A percentile compares a stretch with the other conserved stretches of the same genome.
These are phyloP conservation scores for Centella asiatica DNA, from an alignment of 129 eudicot genomes.

Conservation along the genomic window DNA sequence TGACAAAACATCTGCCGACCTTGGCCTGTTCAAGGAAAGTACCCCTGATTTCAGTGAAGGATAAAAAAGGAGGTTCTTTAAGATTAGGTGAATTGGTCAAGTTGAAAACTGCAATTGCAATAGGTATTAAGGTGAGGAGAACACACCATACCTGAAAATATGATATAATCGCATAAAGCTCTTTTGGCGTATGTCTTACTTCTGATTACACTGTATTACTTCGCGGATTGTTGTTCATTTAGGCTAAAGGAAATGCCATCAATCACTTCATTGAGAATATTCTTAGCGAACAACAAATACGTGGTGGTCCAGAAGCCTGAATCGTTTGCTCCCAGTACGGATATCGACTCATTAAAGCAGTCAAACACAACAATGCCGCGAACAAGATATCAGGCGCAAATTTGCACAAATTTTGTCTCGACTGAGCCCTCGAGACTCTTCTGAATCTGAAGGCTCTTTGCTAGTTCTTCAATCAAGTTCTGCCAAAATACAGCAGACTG, in stretches of 20 bases:
- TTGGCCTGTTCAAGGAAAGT: slow-evolving; percentile 73
- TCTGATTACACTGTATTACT: background rate
- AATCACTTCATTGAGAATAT: slow-evolving; percentile 42
- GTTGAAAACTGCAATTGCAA: slow-evolving; percentile 69
- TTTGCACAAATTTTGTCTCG: background rate
- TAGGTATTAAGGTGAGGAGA: slow-evolving; percentile 61
- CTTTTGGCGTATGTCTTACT: background rate
- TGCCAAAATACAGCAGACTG: background rate
- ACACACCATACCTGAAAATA: slow-evolving; percentile 5
- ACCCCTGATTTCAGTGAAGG: slow-evolving; percentile 58
- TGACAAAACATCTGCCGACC: slow-evolving; percentile 62
- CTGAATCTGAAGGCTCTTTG: no score
- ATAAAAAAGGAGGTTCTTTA: slow-evolving; percentile 58
- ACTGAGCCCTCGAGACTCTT: no score
- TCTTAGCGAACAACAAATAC: slow-evolving; percentile 20
- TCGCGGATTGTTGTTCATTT: background rate
- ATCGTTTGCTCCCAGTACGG: background rate
- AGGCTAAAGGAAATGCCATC: slow-evolving; percentile 56
- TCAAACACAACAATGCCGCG: background rate
- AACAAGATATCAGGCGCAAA: background rate
- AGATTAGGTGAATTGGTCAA: slow-evolving; percentile 67
- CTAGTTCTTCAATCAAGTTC: background rate
- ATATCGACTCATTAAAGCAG: background rate
- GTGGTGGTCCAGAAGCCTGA: slow-evolving; percentile 12
- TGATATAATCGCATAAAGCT: no score